A percentile compares a stretch with the other conserved stretches of the same genome.
Evolutionary conservation across 2,329 filamentous ascomycete species (phyloP).

Genomic region (Fusarium cyanostomum): DNA sequence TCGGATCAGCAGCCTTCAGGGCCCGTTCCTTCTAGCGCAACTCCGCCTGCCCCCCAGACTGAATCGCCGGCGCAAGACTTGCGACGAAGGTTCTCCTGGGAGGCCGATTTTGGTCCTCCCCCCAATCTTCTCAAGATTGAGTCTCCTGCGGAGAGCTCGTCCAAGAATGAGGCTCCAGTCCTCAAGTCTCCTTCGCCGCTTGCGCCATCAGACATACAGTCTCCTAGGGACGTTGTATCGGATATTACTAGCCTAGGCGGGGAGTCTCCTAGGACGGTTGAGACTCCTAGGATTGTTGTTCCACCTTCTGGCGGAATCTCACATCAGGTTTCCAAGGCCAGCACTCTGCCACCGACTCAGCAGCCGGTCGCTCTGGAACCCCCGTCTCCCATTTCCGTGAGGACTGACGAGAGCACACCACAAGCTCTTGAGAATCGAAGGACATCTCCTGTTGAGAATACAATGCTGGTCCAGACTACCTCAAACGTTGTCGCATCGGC

Average conservation of each 20-base stretch:
- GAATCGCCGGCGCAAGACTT: slow-evolving; percentile 16
- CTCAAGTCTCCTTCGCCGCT: slow-evolving; percentile 21
- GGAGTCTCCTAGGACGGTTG: slow-evolving; percentile 21
- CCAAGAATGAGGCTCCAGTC: slow-evolving; percentile 11
- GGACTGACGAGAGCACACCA: slow-evolving; percentile 44
- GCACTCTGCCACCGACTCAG: slow-evolving; percentile 32
- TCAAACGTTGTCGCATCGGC: slow-evolving; percentile 49
- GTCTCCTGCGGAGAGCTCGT: slow-evolving; percentile 5
- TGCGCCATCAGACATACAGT: slow-evolving; percentile 19
- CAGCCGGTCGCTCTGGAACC: slow-evolving; percentile 47
- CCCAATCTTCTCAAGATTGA: slow-evolving; percentile 23
- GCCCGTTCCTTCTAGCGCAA: slow-evolving; percentile 1
- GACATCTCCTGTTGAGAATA: slow-evolving; percentile 58
- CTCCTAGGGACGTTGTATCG: slow-evolving; percentile 18
- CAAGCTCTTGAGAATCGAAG: slow-evolving; percentile 40
- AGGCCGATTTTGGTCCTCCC: slow-evolving; percentile 42
- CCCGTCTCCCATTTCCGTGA: slow-evolving; percentile 56
- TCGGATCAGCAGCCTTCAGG: neutral
- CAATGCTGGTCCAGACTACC: slow-evolving; percentile 49
- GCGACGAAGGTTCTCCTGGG: slow-evolving; percentile 52
- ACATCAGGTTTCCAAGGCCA: slow-evolving; percentile 40
- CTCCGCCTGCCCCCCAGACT: slow-evolving; percentile 3
- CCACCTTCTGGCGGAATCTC: slow-evolving; percentile 34
- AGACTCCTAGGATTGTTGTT: slow-evolving; percentile 34
- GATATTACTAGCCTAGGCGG: slow-evolving; percentile 19